These are phyloP conservation scores for Didymella pomorum DNA, from an alignment of 2,329 filamentous ascomycete genomes.

Conservation along the genomic window DNA sequence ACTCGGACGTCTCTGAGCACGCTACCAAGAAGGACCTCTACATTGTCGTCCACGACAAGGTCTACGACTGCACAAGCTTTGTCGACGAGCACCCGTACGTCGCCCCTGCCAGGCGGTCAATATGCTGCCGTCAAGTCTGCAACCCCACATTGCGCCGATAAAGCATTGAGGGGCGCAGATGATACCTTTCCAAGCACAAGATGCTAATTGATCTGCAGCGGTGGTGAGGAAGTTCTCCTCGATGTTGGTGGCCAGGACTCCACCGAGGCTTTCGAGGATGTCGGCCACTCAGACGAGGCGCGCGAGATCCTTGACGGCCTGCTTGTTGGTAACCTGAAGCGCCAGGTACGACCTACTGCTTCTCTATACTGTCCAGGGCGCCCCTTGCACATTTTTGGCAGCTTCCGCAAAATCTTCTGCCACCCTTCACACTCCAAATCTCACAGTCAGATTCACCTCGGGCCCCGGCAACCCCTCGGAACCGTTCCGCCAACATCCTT, in stretches of 20 bases:
- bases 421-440: background rate
- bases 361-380: background rate
- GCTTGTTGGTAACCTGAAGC: slow-evolving; percentile 50
- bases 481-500: slow-evolving; percentile 27
- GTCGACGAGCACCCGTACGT: slow-evolving; percentile 94
- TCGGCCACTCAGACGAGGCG: slow-evolving; percentile 98
- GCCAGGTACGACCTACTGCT: slow-evolving; percentile 39
- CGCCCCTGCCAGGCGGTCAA: slow-evolving; percentile 6
- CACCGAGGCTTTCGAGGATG: slow-evolving; percentile 98
- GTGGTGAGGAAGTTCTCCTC: slow-evolving; percentile 97
- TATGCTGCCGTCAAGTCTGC: background rate
- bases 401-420: background rate
- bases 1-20: slow-evolving; percentile 53
- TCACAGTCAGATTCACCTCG: slow-evolving; percentile 4
- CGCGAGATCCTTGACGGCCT: slow-evolving; percentile 81
- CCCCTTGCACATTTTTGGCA: background rate
- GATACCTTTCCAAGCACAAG: background rate
- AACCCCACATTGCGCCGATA: background rate
- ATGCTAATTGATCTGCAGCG: slow-evolving; percentile 62
- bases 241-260: slow-evolving; percentile 96
- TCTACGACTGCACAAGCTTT: slow-evolving; percentile 90
- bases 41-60: slow-evolving; percentile 93
- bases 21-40: slow-evolving; percentile 85
- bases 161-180: background rate
- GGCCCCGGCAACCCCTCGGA: slow-evolving; percentile 21